Evolutionary conservation across 1,139 yeast genomes (phyloP).

Genomic region (Scheffersomyces stambukii): DNA sequence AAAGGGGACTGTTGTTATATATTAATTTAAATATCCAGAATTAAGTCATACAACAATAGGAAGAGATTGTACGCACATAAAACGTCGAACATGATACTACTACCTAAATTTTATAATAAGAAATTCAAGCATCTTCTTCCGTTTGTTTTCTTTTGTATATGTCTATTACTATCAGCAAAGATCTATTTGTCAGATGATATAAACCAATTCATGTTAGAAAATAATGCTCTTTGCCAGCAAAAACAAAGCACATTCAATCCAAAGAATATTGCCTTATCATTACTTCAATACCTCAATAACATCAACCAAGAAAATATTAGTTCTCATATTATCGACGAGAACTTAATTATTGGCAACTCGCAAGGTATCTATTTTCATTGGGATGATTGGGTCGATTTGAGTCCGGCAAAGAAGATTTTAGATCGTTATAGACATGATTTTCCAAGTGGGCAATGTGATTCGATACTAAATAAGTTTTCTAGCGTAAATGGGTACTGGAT

Average conservation of each 20-base stretch:
- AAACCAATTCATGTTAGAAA: constrained; percentile 21
- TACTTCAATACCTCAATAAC: constrained; percentile 14
- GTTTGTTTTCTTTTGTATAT: constrained; percentile 12
- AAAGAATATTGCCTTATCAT: constrained; percentile 17
- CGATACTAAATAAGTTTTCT: constrained; percentile 18
- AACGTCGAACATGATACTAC: too few species aligned
- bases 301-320: not conserved
- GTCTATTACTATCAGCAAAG: constrained; percentile 13
- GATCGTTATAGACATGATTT: constrained; percentile 13
- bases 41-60: too few species aligned
- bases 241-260: constrained; percentile 25
- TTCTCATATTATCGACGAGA: not conserved
- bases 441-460: constrained; percentile 25
- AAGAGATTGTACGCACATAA: too few species aligned
- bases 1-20: too few species aligned
- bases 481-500: constrained; percentile 32
- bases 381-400: constrained; percentile 41
- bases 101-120: constrained; percentile 15
- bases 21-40: too few species aligned
- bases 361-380: constrained; percentile 34
- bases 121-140: constrained; percentile 16
- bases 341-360: constrained; percentile 10
- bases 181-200: constrained; percentile 13
- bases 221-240: constrained; percentile 21
- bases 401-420: constrained; percentile 21